phyloP scores from a whole-genome alignment of 23 red algal species.

The Cyanidioschyzon merolae region DNA sequence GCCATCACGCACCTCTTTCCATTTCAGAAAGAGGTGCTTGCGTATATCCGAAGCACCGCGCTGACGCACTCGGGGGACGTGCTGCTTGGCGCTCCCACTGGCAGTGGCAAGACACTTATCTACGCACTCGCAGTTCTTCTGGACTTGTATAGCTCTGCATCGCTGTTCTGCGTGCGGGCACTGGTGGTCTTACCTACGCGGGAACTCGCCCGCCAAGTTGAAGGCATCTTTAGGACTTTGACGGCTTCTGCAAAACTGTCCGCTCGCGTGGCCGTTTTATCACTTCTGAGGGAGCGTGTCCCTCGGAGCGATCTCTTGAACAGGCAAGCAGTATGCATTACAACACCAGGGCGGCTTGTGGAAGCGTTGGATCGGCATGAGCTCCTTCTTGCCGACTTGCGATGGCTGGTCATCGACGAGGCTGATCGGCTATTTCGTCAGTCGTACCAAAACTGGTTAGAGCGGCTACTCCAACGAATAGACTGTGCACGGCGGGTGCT shows the following conservation, averaged over 20 bases:
- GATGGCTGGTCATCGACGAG: constrained; percentile 80
- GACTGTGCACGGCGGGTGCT: background rate
- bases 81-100: constrained; percentile 70
- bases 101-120: constrained; percentile 88
- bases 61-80: constrained; percentile 34
- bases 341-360: constrained; percentile 67
- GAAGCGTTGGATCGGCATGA: constrained; percentile 38
- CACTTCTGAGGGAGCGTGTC: constrained; percentile 15
- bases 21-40: background rate
- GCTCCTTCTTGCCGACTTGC: constrained; percentile 37
- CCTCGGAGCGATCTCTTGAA: background rate
- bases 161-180: constrained; percentile 33
- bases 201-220: constrained; percentile 58
- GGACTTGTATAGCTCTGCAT: background rate
- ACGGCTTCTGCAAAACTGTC: constrained; percentile 18
- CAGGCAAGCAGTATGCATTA: constrained; percentile 49
- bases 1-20: background rate
- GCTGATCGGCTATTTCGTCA: constrained; percentile 75
- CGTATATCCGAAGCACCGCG: background rate
- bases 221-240: constrained; percentile 30
- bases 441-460: constrained; percentile 45
- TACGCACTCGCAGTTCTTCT: constrained; percentile 77
- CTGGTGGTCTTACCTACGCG: constrained; percentile 68
- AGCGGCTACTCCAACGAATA: constrained; percentile 9
- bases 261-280: constrained; percentile 21